Conservation (phyloP, 2,329 filamentous ascomycete genomes). For the Colletotrichum tropicicola region DNA sequence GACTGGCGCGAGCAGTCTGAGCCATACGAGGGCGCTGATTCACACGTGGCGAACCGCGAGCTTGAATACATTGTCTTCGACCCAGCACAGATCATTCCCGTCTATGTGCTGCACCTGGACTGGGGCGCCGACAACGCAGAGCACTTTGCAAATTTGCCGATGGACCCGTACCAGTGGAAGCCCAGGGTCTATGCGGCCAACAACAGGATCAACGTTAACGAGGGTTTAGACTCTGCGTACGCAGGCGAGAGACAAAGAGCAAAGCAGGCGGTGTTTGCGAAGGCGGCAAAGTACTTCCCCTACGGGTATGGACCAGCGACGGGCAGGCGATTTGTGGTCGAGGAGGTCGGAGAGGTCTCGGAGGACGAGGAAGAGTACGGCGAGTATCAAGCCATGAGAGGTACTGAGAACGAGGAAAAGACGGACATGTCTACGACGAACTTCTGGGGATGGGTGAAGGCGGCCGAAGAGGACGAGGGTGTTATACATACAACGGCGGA, state of each 20-base stretch:
- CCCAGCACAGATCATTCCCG: conserved; percentile 51
- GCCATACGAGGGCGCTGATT: conserved; percentile 41
- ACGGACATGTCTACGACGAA: background rate
- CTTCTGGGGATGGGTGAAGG: conserved; percentile 32
- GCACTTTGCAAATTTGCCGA: conserved; percentile 30
- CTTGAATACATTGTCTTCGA: conserved; percentile 55
- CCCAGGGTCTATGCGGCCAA: background rate
- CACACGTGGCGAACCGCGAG: conserved; percentile 46
- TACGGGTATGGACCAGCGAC: conserved; percentile 55
- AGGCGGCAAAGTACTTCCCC: conserved; percentile 55
- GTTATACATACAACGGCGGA: background rate
- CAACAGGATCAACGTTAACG: conserved; percentile 31
- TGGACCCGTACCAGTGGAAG: conserved; percentile 33
- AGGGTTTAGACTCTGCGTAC: conserved; percentile 13
- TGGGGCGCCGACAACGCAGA: conserved; percentile 43
- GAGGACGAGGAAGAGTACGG: conserved; percentile 54
- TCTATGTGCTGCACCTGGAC: conserved; percentile 56
- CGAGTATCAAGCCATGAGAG: conserved; percentile 45
- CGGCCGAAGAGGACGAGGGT: background rate
- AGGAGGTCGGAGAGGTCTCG: conserved; percentile 52
- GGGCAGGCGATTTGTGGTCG: conserved; percentile 52
- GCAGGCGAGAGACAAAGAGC: conserved; percentile 46
- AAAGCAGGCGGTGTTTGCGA: conserved; percentile 47
- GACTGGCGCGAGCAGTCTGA: conserved; percentile 37
- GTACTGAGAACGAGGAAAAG: background rate